These are phyloP conservation scores for Zymoseptoria brevis DNA, from an alignment of 2,329 filamentous ascomycete species.

Conservation along the genomic window DNA sequence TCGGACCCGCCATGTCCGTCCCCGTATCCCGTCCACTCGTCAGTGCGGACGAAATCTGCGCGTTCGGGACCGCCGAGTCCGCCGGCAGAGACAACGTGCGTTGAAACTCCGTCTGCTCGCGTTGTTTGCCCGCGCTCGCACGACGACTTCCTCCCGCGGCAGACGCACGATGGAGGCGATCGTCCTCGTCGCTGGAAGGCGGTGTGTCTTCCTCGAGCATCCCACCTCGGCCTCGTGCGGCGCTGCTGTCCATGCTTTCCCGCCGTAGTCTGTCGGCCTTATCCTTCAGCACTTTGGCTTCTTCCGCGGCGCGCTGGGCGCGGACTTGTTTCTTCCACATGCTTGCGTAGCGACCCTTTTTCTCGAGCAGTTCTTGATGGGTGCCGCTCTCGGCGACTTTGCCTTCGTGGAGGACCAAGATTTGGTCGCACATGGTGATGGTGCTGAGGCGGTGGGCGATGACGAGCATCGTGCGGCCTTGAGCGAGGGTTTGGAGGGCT, in stretches of 20 bases:
- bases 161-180: slow-evolving; percentile 12
- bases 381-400: slow-evolving; percentile 45
- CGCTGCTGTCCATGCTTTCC: slow-evolving; percentile 40
- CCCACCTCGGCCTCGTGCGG: slow-evolving; percentile 21
- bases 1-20: slow-evolving; percentile 18
- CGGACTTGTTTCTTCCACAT: slow-evolving; percentile 49
- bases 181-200: slow-evolving; percentile 31
- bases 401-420: slow-evolving; percentile 48
- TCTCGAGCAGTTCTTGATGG: slow-evolving; percentile 43
- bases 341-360: slow-evolving; percentile 39
- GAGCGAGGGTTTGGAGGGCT: slow-evolving; percentile 70
- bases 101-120: slow-evolving; percentile 18
- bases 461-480: slow-evolving; percentile 84
- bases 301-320: slow-evolving; percentile 43
- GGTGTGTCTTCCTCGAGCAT: slow-evolving; percentile 14
- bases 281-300: slow-evolving; percentile 42
- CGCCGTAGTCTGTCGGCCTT: slow-evolving; percentile 42
- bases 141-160: neutral
- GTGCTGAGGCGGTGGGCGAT: slow-evolving; percentile 68
- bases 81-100: slow-evolving; percentile 20
- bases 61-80: slow-evolving; percentile 18
- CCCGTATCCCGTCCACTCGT: slow-evolving; percentile 15
- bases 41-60: slow-evolving; percentile 19
- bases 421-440: slow-evolving; percentile 49
- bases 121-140: neutral